Conservation (phyloP, 129 eudicot species). For the Heracleum sosnowskyi region DNA sequence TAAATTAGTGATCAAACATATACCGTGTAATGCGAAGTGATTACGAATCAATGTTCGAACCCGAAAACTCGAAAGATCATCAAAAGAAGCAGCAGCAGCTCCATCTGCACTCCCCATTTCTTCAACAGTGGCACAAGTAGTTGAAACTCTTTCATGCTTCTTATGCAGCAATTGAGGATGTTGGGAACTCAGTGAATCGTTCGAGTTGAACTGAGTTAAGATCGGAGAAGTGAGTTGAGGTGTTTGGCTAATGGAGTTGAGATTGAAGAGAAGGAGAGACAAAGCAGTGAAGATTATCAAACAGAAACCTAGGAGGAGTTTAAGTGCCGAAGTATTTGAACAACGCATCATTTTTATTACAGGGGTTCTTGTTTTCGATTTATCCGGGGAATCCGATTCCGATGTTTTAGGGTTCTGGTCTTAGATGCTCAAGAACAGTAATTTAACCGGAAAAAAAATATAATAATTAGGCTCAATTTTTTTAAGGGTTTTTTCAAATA, state of each 20-base stretch:
- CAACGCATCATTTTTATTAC: background rate
- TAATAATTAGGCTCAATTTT: too few species aligned
- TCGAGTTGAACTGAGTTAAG: background rate
- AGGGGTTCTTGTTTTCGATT: too few species aligned
- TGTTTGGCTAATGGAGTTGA: slow-evolving; percentile 32
- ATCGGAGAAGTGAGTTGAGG: slow-evolving; percentile 10
- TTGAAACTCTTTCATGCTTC: background rate
- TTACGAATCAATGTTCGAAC: slow-evolving; percentile 32
- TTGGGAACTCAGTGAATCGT: background rate
- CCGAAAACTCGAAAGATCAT: slow-evolving; percentile 27
- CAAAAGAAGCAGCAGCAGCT: slow-evolving; percentile 19
- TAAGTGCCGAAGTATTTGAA: background rate
- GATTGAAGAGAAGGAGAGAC: slow-evolving; percentile 19
- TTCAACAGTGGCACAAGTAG: slow-evolving; percentile 40
- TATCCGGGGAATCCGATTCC: background rate
- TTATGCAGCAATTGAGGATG: slow-evolving; percentile 12
- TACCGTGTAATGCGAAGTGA: slow-evolving; percentile 41
- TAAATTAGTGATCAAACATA: background rate
- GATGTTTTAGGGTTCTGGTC: slow-evolving; percentile 4
- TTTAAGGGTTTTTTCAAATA: too few species aligned
- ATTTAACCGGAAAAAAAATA: too few species aligned
- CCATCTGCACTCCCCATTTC: slow-evolving; percentile 32
- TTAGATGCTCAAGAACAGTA: too few species aligned
- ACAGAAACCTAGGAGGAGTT: slow-evolving; percentile 6
- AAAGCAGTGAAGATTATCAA: slow-evolving; percentile 19